These are phyloP conservation scores for Linanthus parryae DNA, from an alignment of 148 eudicot genomes.

Conservation along the genomic window DNA sequence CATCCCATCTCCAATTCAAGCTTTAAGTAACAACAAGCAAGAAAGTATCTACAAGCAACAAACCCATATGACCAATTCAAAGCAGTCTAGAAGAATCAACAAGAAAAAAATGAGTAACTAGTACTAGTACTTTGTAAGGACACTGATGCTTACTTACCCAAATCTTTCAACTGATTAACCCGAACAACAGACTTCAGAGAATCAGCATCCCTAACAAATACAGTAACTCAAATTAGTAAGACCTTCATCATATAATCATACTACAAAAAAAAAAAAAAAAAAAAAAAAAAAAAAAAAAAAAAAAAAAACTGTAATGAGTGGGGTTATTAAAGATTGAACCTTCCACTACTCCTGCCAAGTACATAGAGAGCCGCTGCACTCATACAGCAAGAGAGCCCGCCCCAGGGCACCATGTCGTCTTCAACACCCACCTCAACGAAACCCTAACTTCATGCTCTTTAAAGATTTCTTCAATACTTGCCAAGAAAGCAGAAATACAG, in stretches of 20 bases:
- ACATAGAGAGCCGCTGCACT: slow-evolving; percentile 90
- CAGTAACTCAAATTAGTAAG: not conserved
- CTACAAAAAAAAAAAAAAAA: not conserved
- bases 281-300: not conserved
- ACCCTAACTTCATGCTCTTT: slow-evolving; percentile 13
- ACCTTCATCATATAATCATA: not conserved
- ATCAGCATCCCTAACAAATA: slow-evolving; percentile 63
- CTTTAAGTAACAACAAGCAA: no score
- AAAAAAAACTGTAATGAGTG: not conserved
- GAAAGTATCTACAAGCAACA: no score
- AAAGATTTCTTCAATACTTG: no score
- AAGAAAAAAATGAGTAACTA: no score
- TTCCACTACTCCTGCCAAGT: slow-evolving; percentile 86
- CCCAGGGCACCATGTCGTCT: slow-evolving; percentile 71
- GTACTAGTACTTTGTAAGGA: no score
- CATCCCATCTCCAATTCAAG: no score
- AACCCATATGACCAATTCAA: no score
- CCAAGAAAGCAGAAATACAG: no score
- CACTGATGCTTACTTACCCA: slow-evolving; percentile 44
- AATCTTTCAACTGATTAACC: slow-evolving; percentile 81
- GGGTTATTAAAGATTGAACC: slow-evolving; percentile 23
- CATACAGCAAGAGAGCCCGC: slow-evolving; percentile 80
- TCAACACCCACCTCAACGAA: not conserved
- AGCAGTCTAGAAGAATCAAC: no score
- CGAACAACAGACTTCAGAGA: slow-evolving; percentile 68